These are phyloP conservation scores for Daldinia concentrica DNA, from an alignment of 495 filamentous ascomycete species.

Conservation along the genomic window DNA sequence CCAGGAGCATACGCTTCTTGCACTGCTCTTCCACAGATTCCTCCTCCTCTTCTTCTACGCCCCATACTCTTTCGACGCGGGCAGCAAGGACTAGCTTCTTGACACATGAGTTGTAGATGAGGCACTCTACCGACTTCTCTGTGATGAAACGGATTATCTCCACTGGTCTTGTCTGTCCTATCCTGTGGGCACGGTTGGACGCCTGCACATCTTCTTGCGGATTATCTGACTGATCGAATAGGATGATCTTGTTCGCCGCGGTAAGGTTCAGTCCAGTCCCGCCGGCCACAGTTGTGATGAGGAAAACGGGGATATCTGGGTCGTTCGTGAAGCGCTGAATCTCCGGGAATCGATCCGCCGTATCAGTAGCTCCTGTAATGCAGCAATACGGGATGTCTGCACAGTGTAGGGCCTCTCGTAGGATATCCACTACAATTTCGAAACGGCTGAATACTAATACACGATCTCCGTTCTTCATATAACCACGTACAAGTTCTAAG, in stretches of 20 bases:
- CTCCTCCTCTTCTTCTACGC: slow-evolving; percentile 38
- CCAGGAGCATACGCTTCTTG: slow-evolving; percentile 43
- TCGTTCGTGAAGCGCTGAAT: slow-evolving; percentile 87
- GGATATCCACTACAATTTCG: slow-evolving; percentile 87
- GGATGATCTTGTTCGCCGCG: slow-evolving; percentile 95
- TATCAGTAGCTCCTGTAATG: slow-evolving; percentile 85
- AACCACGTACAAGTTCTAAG: slow-evolving; percentile 72
- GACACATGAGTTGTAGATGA: slow-evolving; percentile 87
- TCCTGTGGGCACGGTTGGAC: slow-evolving; percentile 93
- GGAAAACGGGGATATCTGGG: slow-evolving; percentile 83
- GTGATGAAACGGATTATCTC: slow-evolving; percentile 86
- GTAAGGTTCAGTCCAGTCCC: slow-evolving; percentile 96
- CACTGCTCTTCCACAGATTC: slow-evolving; percentile 46
- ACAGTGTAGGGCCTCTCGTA: slow-evolving; percentile 81
- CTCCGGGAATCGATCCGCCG: slow-evolving; percentile 81
- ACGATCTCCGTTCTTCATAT: slow-evolving; percentile 84
- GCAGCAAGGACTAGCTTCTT: slow-evolving; percentile 93
- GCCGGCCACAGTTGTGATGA: slow-evolving; percentile 91
- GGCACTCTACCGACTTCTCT: slow-evolving; percentile 86
- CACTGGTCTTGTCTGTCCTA: slow-evolving; percentile 89
- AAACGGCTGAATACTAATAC: slow-evolving; percentile 93
- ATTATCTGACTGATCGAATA: slow-evolving; percentile 96
- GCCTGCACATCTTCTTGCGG: slow-evolving; percentile 97
- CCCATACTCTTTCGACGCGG: slow-evolving; percentile 64
- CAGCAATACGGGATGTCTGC: slow-evolving; percentile 78